Conservation (phyloP, 345 rosid species). For the Boechera retrofracta region DNA sequence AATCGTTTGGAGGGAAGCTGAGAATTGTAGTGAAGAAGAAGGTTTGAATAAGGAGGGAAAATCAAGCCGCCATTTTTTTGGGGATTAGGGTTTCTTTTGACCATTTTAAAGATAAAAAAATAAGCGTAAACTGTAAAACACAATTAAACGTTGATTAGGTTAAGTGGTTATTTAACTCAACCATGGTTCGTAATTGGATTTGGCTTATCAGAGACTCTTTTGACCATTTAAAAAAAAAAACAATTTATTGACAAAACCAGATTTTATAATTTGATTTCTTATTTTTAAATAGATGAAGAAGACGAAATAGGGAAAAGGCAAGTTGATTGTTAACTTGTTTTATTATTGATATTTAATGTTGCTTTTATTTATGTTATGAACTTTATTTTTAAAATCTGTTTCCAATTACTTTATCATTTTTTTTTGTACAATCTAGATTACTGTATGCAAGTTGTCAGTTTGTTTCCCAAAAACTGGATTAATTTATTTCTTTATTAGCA, state of each 20-base stretch:
- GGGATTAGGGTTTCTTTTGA: constrained; percentile 24
- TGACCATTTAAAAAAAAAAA: background rate
- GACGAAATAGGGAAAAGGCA: background rate
- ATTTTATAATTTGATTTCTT: background rate
- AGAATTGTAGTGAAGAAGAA: background rate
- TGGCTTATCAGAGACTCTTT: constrained; percentile 7
- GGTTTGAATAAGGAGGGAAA: constrained; percentile 47
- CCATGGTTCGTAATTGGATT: background rate
- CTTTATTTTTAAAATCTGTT: background rate
- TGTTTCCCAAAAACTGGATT: background rate
- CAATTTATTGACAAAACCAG: too few relatives aligned
- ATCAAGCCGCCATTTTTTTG: constrained; percentile 36
- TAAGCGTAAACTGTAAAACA: too few relatives aligned
- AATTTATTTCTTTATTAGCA: background rate
- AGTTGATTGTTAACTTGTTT: background rate
- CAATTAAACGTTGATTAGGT: background rate
- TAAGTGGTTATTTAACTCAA: background rate
- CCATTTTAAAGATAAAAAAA: background rate
- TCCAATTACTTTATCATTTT: too few relatives aligned
- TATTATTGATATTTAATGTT: background rate
- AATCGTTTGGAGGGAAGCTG: constrained; percentile 39
- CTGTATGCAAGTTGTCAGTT: background rate
- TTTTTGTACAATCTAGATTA: background rate
- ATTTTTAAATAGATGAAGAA: background rate
- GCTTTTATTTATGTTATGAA: background rate